Evolutionary conservation across 129 eudicot genomes (phyloP).

Genomic region (Lactuca sativa): DNA sequence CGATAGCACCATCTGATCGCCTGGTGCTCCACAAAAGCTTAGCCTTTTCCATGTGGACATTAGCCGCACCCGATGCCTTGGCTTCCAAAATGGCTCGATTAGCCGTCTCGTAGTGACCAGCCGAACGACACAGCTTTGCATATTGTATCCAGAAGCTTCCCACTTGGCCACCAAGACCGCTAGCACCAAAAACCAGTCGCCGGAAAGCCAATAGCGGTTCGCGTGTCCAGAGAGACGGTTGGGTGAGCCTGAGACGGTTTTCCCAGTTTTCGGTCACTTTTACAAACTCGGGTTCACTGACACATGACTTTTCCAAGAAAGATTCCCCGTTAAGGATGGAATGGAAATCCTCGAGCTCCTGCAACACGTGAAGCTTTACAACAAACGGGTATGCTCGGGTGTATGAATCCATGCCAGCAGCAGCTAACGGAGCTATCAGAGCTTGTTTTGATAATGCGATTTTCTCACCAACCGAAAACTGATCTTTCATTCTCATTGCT

Average conservation of each 20-base stretch:
- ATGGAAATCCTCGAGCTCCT: constrained; percentile 86
- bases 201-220: constrained; percentile 97
- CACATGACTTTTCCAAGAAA: constrained; percentile 66
- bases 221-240: constrained; percentile 93
- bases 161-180: constrained; percentile 67
- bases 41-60: constrained; percentile 97
- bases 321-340: constrained; percentile 78
- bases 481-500: constrained; percentile 83
- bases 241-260: constrained; percentile 73
- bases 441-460: constrained; percentile 92
- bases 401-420: constrained; percentile 99
- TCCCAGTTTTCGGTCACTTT: constrained; percentile 75
- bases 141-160: constrained; percentile 96
- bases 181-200: constrained; percentile 86
- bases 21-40: constrained; percentile 97
- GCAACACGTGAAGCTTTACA: constrained; percentile 91
- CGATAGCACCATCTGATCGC: constrained; percentile 93
- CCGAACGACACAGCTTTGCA: constrained; percentile 96
- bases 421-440: constrained; percentile 96
- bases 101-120: constrained; percentile 99
- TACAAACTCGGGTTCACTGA: constrained; percentile 58
- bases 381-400: constrained; percentile 95
- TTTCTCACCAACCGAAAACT: constrained; percentile 70
- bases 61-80: constrained; percentile 72
- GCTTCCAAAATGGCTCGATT: constrained; percentile 96